Conservation (phyloP, 257 asterid species). For the Fraxinus americana region DNA sequence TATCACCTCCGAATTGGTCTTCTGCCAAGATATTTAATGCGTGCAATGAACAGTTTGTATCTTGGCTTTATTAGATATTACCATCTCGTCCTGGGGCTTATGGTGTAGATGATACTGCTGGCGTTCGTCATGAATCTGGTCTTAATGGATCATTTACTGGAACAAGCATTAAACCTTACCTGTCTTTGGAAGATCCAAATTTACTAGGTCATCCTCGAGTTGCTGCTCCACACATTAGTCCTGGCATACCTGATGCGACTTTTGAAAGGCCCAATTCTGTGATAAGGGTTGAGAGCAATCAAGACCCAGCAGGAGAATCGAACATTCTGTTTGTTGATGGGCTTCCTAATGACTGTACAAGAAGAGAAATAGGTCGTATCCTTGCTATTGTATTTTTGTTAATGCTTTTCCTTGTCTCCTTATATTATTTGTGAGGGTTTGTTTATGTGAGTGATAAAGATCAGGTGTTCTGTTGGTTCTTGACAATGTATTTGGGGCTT, state of each 20-base stretch:
- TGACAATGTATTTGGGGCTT: background rate
- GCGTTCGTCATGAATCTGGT: constrained; percentile 45
- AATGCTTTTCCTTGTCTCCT: constrained; percentile 8
- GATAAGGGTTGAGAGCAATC: constrained; percentile 43
- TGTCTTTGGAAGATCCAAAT: constrained; percentile 51
- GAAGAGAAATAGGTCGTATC: constrained; percentile 91
- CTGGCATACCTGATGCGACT: constrained; percentile 42
- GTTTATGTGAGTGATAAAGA: background rate
- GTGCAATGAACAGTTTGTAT: background rate
- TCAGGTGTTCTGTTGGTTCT: constrained; percentile 5
- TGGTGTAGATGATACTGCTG: constrained; percentile 39
- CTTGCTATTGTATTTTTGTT: constrained; percentile 27
- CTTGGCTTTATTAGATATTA: constrained; percentile 39
- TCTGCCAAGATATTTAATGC: constrained; percentile 15
- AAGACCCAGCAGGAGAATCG: constrained; percentile 48
- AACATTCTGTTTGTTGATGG: constrained; percentile 73
- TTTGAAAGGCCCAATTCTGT: constrained; percentile 51
- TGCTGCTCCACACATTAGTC: constrained; percentile 37
- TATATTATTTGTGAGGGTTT: background rate
- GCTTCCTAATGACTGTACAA: constrained; percentile 77
- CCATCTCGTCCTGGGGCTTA: constrained; percentile 46
- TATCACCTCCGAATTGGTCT: constrained; percentile 11
- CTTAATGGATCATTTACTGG: constrained; percentile 43
- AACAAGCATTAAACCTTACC: constrained; percentile 47
- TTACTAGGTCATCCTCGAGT: constrained; percentile 42